Evolutionary conservation across 192 early-diverging fungal genomes (phyloP), one percentile per base, ranked within the genome.

Genomic region (Linnemannia exigua): DNA sequence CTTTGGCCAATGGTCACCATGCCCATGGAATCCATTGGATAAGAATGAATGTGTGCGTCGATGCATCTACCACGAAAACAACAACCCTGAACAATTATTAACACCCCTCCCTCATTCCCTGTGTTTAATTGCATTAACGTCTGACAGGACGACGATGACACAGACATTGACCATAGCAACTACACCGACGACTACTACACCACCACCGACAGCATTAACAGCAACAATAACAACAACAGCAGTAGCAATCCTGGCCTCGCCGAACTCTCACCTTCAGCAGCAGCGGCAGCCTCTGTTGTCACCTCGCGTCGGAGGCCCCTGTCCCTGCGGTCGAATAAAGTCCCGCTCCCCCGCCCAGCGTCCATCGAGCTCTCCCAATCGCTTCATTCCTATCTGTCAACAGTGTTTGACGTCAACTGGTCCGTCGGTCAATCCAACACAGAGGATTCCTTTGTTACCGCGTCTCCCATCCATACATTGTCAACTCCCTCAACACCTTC

Each of bases 371-470:
- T 86, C 9, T 79, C 84, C 6, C 61, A 76, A 14, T 79, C 84
- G 0, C 69, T 85, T 2, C 78, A 80, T 52, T 79, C 74, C 15
- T 80, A 86, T 58, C 84, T 86, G 61, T 80, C 84, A 4, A 79
- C 73, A 0, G 84, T 86, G 58, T 86, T 86, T 54, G 84, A 86
- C 63, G 84, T 86, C 12, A 75, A 80, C 44, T 86, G 84, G 84
- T 86, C 84, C 25, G 70, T 80, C n/a, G 63, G 41, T 33, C 52
- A 70, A 22, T 71, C 33, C 44, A 63, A 63, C 28, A 76, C 68
- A 46, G 76, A 76, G 54, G 84, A 86, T 36, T 69, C 76, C 5
- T 41, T 84, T 28, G 78, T 70, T 35, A 84, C 82, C 5, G 46
- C 71, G 20, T 11, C 76, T 8, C 31, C 72, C 17, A 22, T 50